Base-by-base conservation (phyloP, 345 rosid species). In the Euphorbia tirucalli region DNA sequence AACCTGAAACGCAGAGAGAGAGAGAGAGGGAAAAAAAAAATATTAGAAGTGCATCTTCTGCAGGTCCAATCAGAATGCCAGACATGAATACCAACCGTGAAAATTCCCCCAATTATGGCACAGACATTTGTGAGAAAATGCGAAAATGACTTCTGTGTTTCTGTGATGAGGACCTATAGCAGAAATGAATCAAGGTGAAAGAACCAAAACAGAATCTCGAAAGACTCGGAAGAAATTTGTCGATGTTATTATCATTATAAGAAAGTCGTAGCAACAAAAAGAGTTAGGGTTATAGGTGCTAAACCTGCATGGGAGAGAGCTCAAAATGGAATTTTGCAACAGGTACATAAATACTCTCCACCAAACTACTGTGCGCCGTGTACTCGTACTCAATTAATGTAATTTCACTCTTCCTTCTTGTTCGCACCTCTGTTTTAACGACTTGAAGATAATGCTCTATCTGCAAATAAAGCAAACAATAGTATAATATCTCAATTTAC, bases 241-340 rank as follows among this genome's bases (percentile, higher is more conserved):
- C 27, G 61, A 43, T 39, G 50, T n/a, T 44, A 18, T 18, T 13
- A 61, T 30, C n/a, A 46, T 13, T 8, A 43, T 16, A 59, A n/a
- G 41, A 43, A 41, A 18, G 46, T 15, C 10, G 35, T 13, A 64
- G 1, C 0, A 64, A 19, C 5, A 21, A 18, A 18, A 24, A 16
- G 22, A 13, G 49, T 43, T 68, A 50, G 27, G 59, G 56, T 67
- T 66, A 57, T 44, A 46, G 11, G 7, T 9, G 7, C 69, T 50
- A 62, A 52, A 91, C 99, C 98, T 96, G 99, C 99, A 96, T 96
- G 22, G 99, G 98, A 59, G 99, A 96, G 79, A 88, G 93, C 90
- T 93, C 99, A 22, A 88, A 85, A 85, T 90, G 99, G 77, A 96
- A 96, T 71, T 91, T 93, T 37, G 91, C 88, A 1, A 85, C 93